A percentile compares a stretch with the other conserved stretches of the same genome.
These are phyloP conservation scores for Populus ilicifolia DNA, from an alignment of 345 rosid genomes.

Conservation along the genomic window DNA sequence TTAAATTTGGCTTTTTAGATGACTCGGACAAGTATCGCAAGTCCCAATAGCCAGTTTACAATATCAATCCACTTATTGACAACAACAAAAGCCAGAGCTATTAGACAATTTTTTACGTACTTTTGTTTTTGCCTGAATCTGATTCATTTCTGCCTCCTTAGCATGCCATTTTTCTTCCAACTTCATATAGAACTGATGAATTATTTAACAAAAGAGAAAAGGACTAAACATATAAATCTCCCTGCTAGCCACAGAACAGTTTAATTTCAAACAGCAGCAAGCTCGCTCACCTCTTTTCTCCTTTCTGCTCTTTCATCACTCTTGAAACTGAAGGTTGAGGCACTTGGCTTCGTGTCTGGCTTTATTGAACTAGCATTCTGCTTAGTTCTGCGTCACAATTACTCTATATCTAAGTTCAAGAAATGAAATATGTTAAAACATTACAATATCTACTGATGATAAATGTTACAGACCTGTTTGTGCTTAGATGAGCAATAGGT, in stretches of 20 bases:
- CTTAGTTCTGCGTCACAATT: conserved; percentile 40
- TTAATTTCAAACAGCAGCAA: neutral
- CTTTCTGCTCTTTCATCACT: conserved; percentile 69
- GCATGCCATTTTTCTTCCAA: conserved; percentile 73
- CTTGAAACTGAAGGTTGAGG: conserved; percentile 51
- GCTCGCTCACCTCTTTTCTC: conserved; percentile 66
- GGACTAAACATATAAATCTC: neutral
- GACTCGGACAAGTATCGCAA: neutral
- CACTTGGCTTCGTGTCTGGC: conserved; percentile 37
- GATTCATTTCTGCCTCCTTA: conserved; percentile 62
- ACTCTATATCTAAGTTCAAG: conserved; percentile 10
- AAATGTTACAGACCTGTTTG: conserved; percentile 41
- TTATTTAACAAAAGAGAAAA: conserved; percentile 1
- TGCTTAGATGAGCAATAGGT: conserved; percentile 31
- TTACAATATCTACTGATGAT: conserved; percentile 1
- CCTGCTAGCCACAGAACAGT: neutral
- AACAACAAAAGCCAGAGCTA: neutral
- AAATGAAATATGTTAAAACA: neutral
- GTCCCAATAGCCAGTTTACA: neutral
- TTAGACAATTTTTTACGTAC: conserved; percentile 29
- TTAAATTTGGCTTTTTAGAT: neutral
- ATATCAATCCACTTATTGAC: neutral
- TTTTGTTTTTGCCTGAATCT: conserved; percentile 62
- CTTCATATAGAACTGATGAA: conserved; percentile 65
- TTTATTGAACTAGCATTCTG: conserved; percentile 35